A percentile compares a stretch with the other conserved stretches of the same genome.
Evolutionary conservation across 805 yeast species (phyloP).

Genomic region (Candida methanosorbosa): DNA sequence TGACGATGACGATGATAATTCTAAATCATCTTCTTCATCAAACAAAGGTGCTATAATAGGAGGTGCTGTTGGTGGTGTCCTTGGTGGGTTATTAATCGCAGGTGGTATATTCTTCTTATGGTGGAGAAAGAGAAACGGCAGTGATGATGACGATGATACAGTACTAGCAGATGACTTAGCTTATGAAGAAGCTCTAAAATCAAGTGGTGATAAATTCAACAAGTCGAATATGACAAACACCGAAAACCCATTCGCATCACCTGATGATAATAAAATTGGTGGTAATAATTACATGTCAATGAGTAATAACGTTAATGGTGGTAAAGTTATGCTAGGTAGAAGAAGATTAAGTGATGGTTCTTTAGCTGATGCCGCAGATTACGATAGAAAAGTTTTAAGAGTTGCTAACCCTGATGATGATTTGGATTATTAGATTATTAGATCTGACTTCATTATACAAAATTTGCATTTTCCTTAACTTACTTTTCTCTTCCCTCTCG

Average conservation of each 20-base stretch:
- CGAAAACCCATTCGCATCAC: conserved; percentile 56
- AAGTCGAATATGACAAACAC: no score
- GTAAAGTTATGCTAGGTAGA: conserved; percentile 69
- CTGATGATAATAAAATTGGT: conserved; percentile 44
- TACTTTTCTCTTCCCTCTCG: neutral
- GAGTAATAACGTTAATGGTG: conserved; percentile 7
- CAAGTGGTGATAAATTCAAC: no score
- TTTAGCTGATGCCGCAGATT: conserved; percentile 78
- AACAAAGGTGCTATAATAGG: conserved; percentile 27
- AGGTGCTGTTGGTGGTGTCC: conserved; percentile 28
- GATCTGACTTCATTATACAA: neutral
- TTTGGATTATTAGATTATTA: conserved; percentile 5
- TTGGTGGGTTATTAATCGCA: conserved; percentile 18
- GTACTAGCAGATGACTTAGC: conserved; percentile 44
- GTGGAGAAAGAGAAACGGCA: conserved; percentile 27
- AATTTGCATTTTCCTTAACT: neutral
- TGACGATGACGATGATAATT: conserved; percentile 6
- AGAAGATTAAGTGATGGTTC: conserved; percentile 81
- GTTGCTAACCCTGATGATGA: conserved; percentile 83
- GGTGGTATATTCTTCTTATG: conserved; percentile 22
- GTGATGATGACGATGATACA: conserved; percentile 27
- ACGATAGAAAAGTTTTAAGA: conserved; percentile 68
- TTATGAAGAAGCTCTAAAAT: conserved; percentile 47
- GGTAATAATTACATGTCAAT: conserved; percentile 14
- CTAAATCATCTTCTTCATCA: conserved; percentile 7